A percentile compares a stretch with the other conserved stretches of the same genome.
These are phyloP conservation scores for Curvularia spicifera DNA, from an alignment of 2,329 filamentous ascomycete genomes.

Conservation along the genomic window DNA sequence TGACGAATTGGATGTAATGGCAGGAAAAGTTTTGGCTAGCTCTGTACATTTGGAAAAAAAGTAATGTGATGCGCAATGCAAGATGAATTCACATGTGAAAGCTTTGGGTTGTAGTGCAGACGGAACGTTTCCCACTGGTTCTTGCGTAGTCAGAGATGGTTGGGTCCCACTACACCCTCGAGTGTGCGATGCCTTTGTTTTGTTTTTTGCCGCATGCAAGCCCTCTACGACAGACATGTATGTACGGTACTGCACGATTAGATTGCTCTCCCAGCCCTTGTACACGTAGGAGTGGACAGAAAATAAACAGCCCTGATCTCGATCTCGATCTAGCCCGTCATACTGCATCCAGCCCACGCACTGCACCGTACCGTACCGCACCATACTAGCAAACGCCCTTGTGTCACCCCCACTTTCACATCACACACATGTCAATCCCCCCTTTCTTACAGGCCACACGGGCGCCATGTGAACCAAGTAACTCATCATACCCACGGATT, in stretches of 20 bases:
- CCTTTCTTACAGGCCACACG: too few species aligned
- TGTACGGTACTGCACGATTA: too few species aligned
- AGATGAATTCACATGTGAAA: background rate
- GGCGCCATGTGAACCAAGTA: too few species aligned
- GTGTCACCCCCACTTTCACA: too few species aligned
- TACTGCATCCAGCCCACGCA: background rate
- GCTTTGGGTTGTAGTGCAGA: background rate
- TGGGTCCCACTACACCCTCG: constrained; percentile 10
- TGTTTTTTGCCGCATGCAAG: background rate
- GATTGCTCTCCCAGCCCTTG: too few species aligned
- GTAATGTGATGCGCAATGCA: constrained; percentile 12
- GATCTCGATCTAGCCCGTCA: background rate
- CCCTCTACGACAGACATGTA: background rate
- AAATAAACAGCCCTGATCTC: background rate
- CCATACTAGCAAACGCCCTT: too few species aligned
- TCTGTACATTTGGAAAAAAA: constrained; percentile 28
- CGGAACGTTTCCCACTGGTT: constrained; percentile 2
- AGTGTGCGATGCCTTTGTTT: background rate
- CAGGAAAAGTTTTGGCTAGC: constrained; percentile 20
- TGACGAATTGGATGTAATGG: constrained; percentile 20
- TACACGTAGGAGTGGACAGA: too few species aligned
- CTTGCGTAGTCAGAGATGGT: background rate
- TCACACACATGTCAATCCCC: too few species aligned
- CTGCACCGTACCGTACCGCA: too few species aligned
- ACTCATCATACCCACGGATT: too few species aligned